Evolutionary conservation across 768 basidiomycete genomes (phyloP), one percentile per base, ranked within the genome.

Genomic region (Fomitopsis serialis): DNA sequence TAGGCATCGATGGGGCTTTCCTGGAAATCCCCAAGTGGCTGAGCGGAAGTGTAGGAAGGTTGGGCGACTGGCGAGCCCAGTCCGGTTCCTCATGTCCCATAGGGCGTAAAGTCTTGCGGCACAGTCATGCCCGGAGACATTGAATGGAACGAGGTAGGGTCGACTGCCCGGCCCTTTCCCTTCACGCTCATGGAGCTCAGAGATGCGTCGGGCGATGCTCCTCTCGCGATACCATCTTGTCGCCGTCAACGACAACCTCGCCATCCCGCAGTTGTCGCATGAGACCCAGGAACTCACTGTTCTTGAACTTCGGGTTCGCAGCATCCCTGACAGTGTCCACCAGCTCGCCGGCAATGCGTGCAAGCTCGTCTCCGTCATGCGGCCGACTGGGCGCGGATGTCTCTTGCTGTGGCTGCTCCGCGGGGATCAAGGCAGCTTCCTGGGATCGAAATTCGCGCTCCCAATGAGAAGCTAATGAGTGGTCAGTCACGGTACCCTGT

Each of bases 201-300:
- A 35, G 62, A 32, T 22, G 45, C 61, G 45, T 73, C 73, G 48
- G 45, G 42, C 29, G 47, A 44, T 27, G 42, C 25, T 58, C 57
- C 21, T 60, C 56, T 24, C 73, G 82, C 53, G 78, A 70, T 11
- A 95, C 87, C 68, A 97, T 80, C 48, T 84, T 70, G 62, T 93
- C 85, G 19, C 87, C 89, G 45, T 89, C 83, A 2, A 96, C 85
- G 15, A 84, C 76, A 37, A 92, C 76, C 62, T 87, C 79, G 8
- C 84, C 80, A 68, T 94, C 93, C 36, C 90, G 75, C 52, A 97
- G 70, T 66, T 90, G 84, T 48, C 78, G 80, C 93, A 97, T 96
- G 24, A 97, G 75, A 21, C 78, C 77, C 76, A 97, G 74, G 66
- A 97, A 97, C 54, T 80, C 77, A 67, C 90, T 92, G 29, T 91